Conservation (phyloP, 495 filamentous ascomycete genomes). For the Podospora bellae-mahoneyi region DNA sequence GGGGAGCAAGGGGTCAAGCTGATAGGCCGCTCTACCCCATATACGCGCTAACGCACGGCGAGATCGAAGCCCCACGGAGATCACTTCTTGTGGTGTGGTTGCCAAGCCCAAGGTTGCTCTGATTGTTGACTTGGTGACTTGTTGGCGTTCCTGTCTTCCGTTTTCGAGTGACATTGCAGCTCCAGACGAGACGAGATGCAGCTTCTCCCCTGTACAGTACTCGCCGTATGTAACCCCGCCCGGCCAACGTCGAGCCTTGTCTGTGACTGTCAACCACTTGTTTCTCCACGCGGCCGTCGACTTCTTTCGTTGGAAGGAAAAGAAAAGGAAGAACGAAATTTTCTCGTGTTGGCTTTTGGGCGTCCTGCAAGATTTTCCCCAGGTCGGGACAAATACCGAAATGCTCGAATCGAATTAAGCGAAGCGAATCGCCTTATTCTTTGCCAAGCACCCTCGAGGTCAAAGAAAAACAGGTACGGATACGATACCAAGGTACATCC, state of each 20-base stretch:
- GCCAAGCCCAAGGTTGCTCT: neutral
- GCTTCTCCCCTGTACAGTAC: neutral
- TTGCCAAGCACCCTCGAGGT: neutral
- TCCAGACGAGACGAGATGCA: neutral
- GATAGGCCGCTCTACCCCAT: neutral
- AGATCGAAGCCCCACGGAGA: conserved; percentile 11
- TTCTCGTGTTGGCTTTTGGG: neutral
- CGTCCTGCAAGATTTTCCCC: neutral
- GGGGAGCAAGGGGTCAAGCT: neutral
- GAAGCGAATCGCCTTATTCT: neutral
- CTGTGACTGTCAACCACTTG: neutral
- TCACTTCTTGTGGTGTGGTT: conserved; percentile 1
- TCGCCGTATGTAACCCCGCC: neutral
- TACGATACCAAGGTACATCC: neutral
- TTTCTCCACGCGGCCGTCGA: neutral
- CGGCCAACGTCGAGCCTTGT: neutral
- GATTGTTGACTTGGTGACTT: neutral
- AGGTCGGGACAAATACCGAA: neutral
- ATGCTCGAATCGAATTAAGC: neutral
- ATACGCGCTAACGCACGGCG: conserved; percentile 1
- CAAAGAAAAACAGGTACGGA: neutral
- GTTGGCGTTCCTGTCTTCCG: conserved; percentile 7
- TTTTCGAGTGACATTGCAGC: conserved; percentile 5
- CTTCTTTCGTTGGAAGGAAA: neutral
- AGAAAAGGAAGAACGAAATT: neutral